These are phyloP conservation scores for Picea sitchensis DNA, from an alignment of 75 land plant genomes.

Conservation along the genomic window DNA sequence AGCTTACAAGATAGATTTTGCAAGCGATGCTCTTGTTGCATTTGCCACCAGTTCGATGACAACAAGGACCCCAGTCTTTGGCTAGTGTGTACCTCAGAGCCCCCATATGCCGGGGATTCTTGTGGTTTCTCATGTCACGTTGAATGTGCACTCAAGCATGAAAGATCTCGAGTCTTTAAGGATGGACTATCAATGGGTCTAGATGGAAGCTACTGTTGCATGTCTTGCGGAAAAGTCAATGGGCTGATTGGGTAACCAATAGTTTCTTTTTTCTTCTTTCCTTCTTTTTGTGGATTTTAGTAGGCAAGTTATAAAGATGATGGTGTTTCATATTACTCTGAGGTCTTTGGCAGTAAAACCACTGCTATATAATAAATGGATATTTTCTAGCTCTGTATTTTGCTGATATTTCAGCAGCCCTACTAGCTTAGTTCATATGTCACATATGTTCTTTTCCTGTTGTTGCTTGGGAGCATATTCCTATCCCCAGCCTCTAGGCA, in stretches of 20 bases:
- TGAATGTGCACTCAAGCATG: slow-evolving; percentile 70
- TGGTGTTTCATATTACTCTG: background rate
- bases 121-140: slow-evolving; percentile 87
- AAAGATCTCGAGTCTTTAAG: slow-evolving; percentile 46
- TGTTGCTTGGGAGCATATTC: background rate
- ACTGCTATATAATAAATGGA: background rate
- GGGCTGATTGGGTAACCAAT: slow-evolving; percentile 61
- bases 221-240: slow-evolving; percentile 69
- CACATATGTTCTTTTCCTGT: background rate
- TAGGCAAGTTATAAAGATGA: background rate
- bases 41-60: slow-evolving; percentile 76
- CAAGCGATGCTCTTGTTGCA: slow-evolving; percentile 86
- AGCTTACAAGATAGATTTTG: slow-evolving; percentile 54
- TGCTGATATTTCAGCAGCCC: background rate
- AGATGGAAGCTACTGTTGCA: slow-evolving; percentile 73
- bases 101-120: slow-evolving; percentile 41
- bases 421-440: background rate
- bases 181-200: slow-evolving; percentile 17
- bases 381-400: background rate
- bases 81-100: slow-evolving; percentile 65
- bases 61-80: slow-evolving; percentile 93
- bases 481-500: background rate
- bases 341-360: background rate
- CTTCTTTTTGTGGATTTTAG: background rate
- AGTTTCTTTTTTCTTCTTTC: background rate